Base-by-base conservation (phyloP, 2,329 filamentous ascomycete species). In the Penicillium palitans region DNA sequence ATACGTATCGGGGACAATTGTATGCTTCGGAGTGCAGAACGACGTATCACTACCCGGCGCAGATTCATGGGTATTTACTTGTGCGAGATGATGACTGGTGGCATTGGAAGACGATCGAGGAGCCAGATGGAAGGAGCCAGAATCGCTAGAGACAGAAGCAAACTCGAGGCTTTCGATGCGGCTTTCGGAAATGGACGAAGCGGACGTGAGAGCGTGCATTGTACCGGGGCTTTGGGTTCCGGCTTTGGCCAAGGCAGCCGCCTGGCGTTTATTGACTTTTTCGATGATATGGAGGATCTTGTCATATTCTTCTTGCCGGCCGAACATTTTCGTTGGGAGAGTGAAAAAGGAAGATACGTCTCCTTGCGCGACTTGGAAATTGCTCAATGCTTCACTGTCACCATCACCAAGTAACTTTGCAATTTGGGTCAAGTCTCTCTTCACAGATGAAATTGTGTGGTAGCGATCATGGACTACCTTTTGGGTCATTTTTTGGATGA, bases 301-400 rank as follows among this genome's bases (percentile, higher is more conserved):
- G 47, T 87, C 81, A 42, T 86, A 86, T 71, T 96, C 91, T 61
- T 84, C 80, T 31, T 88, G 81, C 37, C 93, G 85, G 4, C 93
- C 93, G 63, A 96, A 90, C 81, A 96, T 91, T 58, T 83, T 81
- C 0, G 86, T 84, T 0, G 93, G 93, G 21, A 97, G 82, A 65
- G 92, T 89, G 76, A 97, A 97, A 70, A 96, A 95, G 5, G 92
- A 96, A 1, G 91, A 96, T 0, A 96, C 87, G 73, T 98, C 93
- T 58, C 87, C 90, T n/a, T 87, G 85, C 13, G 86, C 93, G 59
- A 96, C 87, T 62, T 85, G 82, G 81, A 91, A 96, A 40, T 88
- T 83, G 59, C 86, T 86, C 53, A 97, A 79, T 0, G 87, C 86
- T 52, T 84, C 78, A 60, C 83, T 82, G 66, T 96, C 88, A 19